Conservation (phyloP, 441 rosid species). For the Viola pubescens region DNA sequence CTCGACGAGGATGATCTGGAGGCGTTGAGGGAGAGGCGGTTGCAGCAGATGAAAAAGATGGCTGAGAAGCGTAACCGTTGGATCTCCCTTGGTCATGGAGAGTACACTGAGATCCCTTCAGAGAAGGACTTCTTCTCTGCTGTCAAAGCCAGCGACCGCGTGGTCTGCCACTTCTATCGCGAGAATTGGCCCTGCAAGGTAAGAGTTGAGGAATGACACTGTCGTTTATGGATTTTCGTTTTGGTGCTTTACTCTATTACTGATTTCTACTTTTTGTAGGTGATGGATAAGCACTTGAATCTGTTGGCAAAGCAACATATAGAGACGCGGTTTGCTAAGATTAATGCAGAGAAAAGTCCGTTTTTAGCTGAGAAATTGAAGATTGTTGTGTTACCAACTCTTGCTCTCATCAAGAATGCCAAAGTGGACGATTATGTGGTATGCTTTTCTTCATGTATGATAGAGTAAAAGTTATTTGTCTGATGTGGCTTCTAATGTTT, state of each 20-base stretch:
- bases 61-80: conserved; percentile 87
- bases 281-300: conserved; percentile 82
- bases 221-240: not conserved
- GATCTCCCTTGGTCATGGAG: conserved; percentile 89
- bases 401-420: conserved; percentile 85
- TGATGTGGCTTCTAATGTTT: no score
- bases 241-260: not conserved
- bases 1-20: conserved; percentile 76
- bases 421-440: conserved; percentile 99
- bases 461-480: no score
- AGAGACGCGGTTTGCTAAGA: conserved; percentile 87
- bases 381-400: conserved; percentile 86
- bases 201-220: not conserved
- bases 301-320: conserved; percentile 79
- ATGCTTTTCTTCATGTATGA: conserved; percentile 3
- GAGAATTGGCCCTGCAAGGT: conserved; percentile 99
- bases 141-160: conserved; percentile 89
- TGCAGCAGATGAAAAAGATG: conserved; percentile 88
- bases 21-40: conserved; percentile 61
- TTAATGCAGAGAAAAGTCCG: conserved; percentile 96
- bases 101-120: conserved; percentile 62
- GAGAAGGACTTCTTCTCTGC: conserved; percentile 82
- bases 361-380: conserved; percentile 85
- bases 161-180: conserved; percentile 87
- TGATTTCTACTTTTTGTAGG: conserved; percentile 31